A percentile compares a stretch with the other conserved stretches of the same genome.
These are phyloP conservation scores for Bipolaris cookei DNA, from an alignment of 2,329 filamentous ascomycete genomes.

Conservation along the genomic window DNA sequence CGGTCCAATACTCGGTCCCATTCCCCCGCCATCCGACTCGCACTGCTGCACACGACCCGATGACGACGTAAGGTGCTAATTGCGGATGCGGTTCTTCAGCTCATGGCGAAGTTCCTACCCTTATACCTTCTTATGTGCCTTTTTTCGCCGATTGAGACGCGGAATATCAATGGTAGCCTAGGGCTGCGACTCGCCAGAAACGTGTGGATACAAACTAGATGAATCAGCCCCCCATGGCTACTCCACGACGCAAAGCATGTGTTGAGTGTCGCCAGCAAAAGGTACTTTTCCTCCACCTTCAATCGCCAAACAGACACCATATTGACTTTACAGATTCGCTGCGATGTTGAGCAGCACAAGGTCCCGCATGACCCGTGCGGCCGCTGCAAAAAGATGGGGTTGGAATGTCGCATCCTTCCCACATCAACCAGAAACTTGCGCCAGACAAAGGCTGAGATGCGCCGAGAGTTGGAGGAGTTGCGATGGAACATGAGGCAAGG, in stretches of 20 bases:
- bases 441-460: constrained; percentile 49
- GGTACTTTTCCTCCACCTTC: constrained; percentile 28
- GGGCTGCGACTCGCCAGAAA: constrained; percentile 25
- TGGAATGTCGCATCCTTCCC: constrained; percentile 47
- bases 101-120: constrained; percentile 27
- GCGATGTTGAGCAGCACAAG: constrained; percentile 49
- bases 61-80: constrained; percentile 44
- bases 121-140: constrained; percentile 31
- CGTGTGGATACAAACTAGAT: constrained; percentile 32
- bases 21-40: constrained; percentile 44
- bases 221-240: constrained; percentile 38
- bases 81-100: constrained; percentile 25
- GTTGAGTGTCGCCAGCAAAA: constrained; percentile 50
- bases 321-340: constrained; percentile 43
- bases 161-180: constrained; percentile 23
- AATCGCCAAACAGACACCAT: constrained; percentile 4
- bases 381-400: constrained; percentile 46
- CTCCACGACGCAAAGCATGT: constrained; percentile 46
- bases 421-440: constrained; percentile 47
- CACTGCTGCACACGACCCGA: constrained; percentile 34
- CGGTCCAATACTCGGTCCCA: constrained; percentile 38
- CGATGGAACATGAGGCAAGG: constrained; percentile 45
- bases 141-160: constrained; percentile 36
- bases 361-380: constrained; percentile 46
- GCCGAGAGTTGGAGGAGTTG: constrained; percentile 45